Base-by-base conservation (phyloP, 345 rosid species). In the Pseudoturritis turrita region DNA sequence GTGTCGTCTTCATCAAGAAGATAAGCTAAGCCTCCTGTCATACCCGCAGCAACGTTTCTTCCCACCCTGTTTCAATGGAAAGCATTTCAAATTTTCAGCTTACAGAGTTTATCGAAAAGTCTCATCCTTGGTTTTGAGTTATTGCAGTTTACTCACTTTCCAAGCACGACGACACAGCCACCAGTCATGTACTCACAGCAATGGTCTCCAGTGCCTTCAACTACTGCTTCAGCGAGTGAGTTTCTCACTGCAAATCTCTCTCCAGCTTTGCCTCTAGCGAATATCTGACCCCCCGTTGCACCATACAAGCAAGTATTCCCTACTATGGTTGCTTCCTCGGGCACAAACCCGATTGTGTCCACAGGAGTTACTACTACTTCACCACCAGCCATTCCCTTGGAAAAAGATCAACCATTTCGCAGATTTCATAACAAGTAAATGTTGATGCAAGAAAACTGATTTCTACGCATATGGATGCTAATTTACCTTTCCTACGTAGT, bases 181-280 rank as follows among this genome's bases (percentile, higher is more conserved):
- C 97, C 99, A 67, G 99, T 95, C 99, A 95, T 91, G 83, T 95
- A 95, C 79, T 95, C 97, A 47, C 97, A 95, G 61, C 94, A 95
- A 70, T 95, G 99, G 68, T 95, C 97, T 43, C 99, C 97, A 54
- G 94, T 89, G 66, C 99, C 99, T 88, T 95, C 99, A 79, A 95
- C 99, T 23, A 95, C 99, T 15, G 99, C 97, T 78, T 91, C 79
- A 78, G 94, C 96, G 22, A 95, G 99, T 35, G 99, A 95, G 81
- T 95, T 95, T 74, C 99, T 86, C 47, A 95, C 99, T 23, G 99
- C 99, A 86, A 95, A 95, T 18, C 99, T 80, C 82, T 95, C 99
- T 66, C 99, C 99, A 61, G 97, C 91, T 84, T 86, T 91, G 55
- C 99, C 99, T 82, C 97, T 89, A 12, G 88, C 91, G 72, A 91